Percentiles rank a stretch among this genome's conserved stretches.
Evolutionary conservation across 78 protist species (phyloP).

Genomic region (Guillardia theta): DNA sequence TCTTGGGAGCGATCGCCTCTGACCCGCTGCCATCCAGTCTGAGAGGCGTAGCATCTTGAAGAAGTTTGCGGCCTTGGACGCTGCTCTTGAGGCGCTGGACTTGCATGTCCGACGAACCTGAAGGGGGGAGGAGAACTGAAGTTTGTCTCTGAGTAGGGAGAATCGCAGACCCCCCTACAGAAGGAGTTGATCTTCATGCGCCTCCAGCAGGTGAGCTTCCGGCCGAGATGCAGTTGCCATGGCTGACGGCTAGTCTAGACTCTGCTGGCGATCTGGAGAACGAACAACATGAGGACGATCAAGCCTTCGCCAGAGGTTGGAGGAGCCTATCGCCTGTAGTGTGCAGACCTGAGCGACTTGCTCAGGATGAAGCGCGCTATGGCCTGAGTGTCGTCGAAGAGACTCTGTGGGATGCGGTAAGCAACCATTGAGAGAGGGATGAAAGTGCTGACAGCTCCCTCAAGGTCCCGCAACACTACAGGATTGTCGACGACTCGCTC

Average conservation of each 20-base stretch:
- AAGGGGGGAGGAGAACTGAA: background rate
- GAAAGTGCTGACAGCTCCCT: too few species aligned
- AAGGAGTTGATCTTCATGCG: background rate
- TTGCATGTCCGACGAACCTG: background rate
- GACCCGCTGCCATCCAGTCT: background rate
- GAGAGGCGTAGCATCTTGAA: background rate
- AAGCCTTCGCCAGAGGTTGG: conserved; percentile 71
- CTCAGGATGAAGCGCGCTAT: conserved; percentile 74
- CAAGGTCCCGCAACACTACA: background rate
- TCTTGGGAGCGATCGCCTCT: background rate
- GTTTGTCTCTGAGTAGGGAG: too few species aligned
- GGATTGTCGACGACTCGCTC: background rate
- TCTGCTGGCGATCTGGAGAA: background rate
- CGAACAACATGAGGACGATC: background rate
- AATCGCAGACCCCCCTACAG: background rate
- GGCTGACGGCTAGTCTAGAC: too few species aligned
- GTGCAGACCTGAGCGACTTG: too few species aligned
- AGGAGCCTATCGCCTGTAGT: conserved; percentile 67
- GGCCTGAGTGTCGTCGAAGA: conserved; percentile 61
- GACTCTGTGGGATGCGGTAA: conserved; percentile 68
- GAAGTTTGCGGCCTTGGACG: background rate
- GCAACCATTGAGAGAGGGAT: too few species aligned
- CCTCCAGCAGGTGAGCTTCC: too few species aligned
- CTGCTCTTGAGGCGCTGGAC: background rate
- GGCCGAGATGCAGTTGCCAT: too few species aligned